Conservation (phyloP, 805 yeast genomes). For the Yarrowia alimentaria region DNA sequence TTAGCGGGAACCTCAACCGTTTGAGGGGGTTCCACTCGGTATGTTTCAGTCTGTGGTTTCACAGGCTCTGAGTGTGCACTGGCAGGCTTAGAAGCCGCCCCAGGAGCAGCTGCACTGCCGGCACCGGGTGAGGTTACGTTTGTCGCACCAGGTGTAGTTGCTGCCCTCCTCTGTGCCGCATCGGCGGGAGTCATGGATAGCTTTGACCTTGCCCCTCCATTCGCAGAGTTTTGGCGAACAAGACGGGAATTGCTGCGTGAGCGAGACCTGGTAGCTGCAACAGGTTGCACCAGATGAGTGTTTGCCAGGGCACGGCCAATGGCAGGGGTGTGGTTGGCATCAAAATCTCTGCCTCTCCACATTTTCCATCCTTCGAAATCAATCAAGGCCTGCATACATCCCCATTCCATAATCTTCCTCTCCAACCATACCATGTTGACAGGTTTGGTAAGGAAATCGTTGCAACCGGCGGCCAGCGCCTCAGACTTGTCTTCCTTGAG, state of each 20-base stretch:
- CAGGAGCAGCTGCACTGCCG: too few species aligned
- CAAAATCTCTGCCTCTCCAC: conserved; percentile 37
- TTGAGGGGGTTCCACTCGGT: conserved; percentile 3
- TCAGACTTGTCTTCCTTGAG: conserved; percentile 80
- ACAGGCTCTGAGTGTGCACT: too few species aligned
- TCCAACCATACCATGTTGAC: conserved; percentile 92
- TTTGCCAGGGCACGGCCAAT: conserved; percentile 19
- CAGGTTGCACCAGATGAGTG: conserved; percentile 15
- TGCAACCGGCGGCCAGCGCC: conserved; percentile 96
- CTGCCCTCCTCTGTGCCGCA: too few species aligned
- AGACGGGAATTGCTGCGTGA: conserved; percentile 19
- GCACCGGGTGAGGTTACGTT: too few species aligned
- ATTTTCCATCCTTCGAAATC: conserved; percentile 87
- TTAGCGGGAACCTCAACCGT: conserved; percentile 25
- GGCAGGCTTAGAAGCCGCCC: too few species aligned
- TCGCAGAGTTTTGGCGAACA: conserved; percentile 1
- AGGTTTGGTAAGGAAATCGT: conserved; percentile 93
- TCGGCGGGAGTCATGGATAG: conserved; percentile 2
- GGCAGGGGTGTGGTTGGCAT: conserved; percentile 6
- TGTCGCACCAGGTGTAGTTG: too few species aligned
- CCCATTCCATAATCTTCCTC: conserved; percentile 91
- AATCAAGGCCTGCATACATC: conserved; percentile 97
- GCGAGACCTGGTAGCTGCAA: conserved; percentile 9
- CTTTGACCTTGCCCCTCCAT: conserved; percentile 1
- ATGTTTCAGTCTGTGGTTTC: conserved; percentile 10